phyloP scores from a whole-genome alignment of 345 rosid species.

The Hevea brasiliensis region DNA sequence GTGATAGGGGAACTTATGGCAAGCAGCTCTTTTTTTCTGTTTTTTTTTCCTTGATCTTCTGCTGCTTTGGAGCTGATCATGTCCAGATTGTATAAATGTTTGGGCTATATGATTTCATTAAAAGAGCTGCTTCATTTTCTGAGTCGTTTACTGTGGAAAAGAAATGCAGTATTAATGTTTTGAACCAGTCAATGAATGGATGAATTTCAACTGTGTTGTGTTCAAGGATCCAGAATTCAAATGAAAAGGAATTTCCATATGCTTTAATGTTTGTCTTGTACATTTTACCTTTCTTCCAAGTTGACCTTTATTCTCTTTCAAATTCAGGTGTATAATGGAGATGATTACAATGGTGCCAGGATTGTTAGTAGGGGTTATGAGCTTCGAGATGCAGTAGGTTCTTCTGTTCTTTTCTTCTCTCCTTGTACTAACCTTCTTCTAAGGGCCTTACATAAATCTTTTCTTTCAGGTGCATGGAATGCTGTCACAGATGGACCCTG shows the following conservation, averaged over 20 bases:
- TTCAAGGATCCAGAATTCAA: neutral
- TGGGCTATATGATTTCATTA: neutral
- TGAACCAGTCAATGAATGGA: neutral
- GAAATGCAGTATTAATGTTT: neutral
- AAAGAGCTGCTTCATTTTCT: neutral
- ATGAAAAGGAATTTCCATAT: neutral
- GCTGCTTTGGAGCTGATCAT: neutral
- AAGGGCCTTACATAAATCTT: neutral
- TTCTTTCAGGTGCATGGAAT: constrained; percentile 83
- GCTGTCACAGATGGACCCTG: constrained; percentile 99
- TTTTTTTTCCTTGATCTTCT: too few relatives aligned
- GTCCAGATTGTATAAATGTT: neutral
- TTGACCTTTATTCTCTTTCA: constrained; percentile 7
- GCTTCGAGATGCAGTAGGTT: constrained; percentile 88
- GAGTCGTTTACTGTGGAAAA: too few relatives aligned
- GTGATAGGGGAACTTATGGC: too few relatives aligned
- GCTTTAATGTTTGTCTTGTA: neutral
- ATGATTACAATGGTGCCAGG: constrained; percentile 94
- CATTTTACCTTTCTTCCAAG: neutral
- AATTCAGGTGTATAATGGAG: constrained; percentile 79
- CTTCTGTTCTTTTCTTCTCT: neutral
- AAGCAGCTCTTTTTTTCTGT: too few relatives aligned
- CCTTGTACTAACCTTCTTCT: too few relatives aligned
- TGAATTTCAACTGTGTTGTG: neutral
- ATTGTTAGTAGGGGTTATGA: constrained; percentile 90